These are phyloP conservation scores for Sporisorium exsertum DNA, from an alignment of 1,284 basidiomycete species.

Conservation along the genomic window DNA sequence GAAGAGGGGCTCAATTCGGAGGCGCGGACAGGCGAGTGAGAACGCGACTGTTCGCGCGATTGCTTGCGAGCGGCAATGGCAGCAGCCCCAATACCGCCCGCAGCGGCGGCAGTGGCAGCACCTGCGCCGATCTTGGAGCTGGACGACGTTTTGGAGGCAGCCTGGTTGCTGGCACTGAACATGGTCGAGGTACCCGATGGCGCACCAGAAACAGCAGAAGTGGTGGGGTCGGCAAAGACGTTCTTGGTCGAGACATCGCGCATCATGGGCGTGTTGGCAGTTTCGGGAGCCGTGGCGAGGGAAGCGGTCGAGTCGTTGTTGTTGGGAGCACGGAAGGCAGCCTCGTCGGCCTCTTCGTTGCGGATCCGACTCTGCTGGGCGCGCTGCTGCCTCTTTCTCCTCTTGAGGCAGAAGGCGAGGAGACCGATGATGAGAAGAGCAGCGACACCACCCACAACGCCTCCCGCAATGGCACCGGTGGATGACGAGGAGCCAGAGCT, in stretches of 20 bases:
- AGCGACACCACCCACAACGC: slow-evolving; percentile 49
- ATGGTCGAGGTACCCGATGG: slow-evolving; percentile 28
- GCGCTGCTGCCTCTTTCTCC: slow-evolving; percentile 40
- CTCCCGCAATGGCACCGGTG: slow-evolving; percentile 53
- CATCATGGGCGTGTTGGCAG: slow-evolving; percentile 51
- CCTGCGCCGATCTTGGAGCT: slow-evolving; percentile 18
- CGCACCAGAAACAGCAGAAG: slow-evolving; percentile 28
- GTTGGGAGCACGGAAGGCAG: slow-evolving; percentile 50
- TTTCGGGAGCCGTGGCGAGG: slow-evolving; percentile 48
- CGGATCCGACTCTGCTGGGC: slow-evolving; percentile 32
- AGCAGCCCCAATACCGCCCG: slow-evolving; percentile 42
- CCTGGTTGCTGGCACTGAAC: slow-evolving; percentile 23
- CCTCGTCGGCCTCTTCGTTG: slow-evolving; percentile 48
- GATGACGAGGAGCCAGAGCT: slow-evolving; percentile 41
- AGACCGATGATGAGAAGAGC: slow-evolving; percentile 32
- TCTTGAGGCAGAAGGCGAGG: slow-evolving; percentile 43
- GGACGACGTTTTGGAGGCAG: slow-evolving; percentile 8
- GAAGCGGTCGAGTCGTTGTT: slow-evolving; percentile 53
- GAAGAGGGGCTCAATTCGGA: slow-evolving; percentile 31
- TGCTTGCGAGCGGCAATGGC: slow-evolving; percentile 46
- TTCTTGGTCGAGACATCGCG: slow-evolving; percentile 50
- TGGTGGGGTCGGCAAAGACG: slow-evolving; percentile 46
- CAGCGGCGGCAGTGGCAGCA: slow-evolving; percentile 28
- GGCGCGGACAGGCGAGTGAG: slow-evolving; percentile 24
- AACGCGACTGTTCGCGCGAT: slow-evolving; percentile 42